Evolutionary conservation across 192 early-diverging fungal species (phyloP).

Genomic region (Spizellomyces sp.): DNA sequence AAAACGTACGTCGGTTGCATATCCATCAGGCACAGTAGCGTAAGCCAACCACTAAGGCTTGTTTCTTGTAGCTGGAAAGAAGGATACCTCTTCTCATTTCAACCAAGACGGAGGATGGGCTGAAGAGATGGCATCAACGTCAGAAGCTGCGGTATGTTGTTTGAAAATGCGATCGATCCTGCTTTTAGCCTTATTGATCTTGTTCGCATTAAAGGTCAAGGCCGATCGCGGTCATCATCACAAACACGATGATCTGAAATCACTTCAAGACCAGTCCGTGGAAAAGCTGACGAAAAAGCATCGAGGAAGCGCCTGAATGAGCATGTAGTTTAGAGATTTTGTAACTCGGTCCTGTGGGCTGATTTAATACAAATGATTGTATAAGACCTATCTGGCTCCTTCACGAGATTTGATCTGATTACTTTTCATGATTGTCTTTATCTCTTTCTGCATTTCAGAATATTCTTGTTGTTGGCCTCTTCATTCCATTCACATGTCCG

Average conservation of each 20-base stretch:
- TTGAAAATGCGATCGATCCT: neutral
- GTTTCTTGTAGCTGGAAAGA: neutral
- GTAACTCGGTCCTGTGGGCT: too few relatives aligned
- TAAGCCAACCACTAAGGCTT: neutral
- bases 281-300: slow-evolving; percentile 7
- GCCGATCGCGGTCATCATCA: slow-evolving; percentile 14
- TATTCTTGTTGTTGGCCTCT: too few relatives aligned
- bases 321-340: too few relatives aligned
- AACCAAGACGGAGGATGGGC: slow-evolving; percentile 20
- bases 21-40: neutral
- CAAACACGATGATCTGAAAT: slow-evolving; percentile 10
- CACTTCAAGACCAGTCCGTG: slow-evolving; percentile 7
- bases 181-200: neutral
- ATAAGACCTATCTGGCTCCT: too few relatives aligned
- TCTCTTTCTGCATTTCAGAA: too few relatives aligned
- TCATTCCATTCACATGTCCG: too few relatives aligned
- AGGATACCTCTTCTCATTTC: slow-evolving; percentile 9
- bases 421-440: too few relatives aligned
- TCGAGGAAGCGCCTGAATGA: neutral
- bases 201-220: neutral
- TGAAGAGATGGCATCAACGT: slow-evolving; percentile 7
- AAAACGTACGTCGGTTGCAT: neutral
- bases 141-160: slow-evolving; percentile 11
- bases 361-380: too few relatives aligned
- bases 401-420: too few relatives aligned